Evolutionary conservation across 2,329 filamentous ascomycete species (phyloP), one percentile per base, ranked within the genome.

Genomic region (Alternaria triticina): DNA sequence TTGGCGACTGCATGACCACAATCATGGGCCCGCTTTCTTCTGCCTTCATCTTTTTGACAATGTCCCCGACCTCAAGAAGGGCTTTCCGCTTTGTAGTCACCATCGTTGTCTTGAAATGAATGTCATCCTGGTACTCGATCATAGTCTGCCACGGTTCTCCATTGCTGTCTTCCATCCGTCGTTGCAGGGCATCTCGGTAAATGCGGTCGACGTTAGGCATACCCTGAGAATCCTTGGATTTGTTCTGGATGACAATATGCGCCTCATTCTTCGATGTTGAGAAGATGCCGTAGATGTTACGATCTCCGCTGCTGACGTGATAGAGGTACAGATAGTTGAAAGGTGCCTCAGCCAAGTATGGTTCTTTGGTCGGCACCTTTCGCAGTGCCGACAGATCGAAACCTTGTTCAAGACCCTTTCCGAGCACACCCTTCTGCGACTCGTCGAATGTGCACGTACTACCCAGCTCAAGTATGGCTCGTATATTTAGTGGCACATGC

Each of bases 381-480:
- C 90, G 89, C 47, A 99, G 82, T 7, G 92, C 87, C 11, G 87
- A 87, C 4, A 99, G 85, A 70, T 97, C 94, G 72, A 99, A 99
- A 0, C 96, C 96, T 71, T 95, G 90, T 70, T 99, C 96, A 8
- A 99, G 83, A 57, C 96, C 96, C 74, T 91, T 95, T 54, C 96
- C 96, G 9, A 99, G 87, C 2, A 97, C 94, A 70, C 95, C 96
- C 64, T 91, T 88, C 71, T 97, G 94, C 58, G 86, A 90, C 73
- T 97, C 92, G 73, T 99, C 96, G 69, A 99, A 97, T 3, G 93
- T 96, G 77, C 96, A 99, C 28, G 92, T 84, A 73, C 93, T 97
- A 45, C 96, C 96, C 1, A 99, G 84, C 70, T 96, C 92, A 10
- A 99, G 86, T 30, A 99, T 87, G 5, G 95, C 96, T 44, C 95